Percentiles rank a stretch among this genome's conserved stretches.
These are phyloP conservation scores for Neolentinus lepideus DNA, from an alignment of 1,284 basidiomycete species.

Conservation along the genomic window DNA sequence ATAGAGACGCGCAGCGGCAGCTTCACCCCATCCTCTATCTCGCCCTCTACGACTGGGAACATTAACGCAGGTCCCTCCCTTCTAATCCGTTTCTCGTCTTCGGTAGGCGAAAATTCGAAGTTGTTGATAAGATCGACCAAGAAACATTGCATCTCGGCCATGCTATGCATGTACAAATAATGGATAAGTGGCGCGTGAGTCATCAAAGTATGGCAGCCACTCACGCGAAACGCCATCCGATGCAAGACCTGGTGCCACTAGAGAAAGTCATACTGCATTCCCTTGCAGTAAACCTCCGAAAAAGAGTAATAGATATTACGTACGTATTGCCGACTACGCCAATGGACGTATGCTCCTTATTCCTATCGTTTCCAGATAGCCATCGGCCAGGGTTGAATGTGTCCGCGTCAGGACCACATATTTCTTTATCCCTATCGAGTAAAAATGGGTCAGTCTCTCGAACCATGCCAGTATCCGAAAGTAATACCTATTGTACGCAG, in stretches of 20 bases:
- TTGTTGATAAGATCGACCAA: conserved; percentile 43
- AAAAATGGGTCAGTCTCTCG: neutral
- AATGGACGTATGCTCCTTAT: neutral
- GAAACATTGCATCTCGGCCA: conserved; percentile 39
- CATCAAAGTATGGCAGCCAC: neutral
- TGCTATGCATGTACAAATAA: conserved; percentile 18
- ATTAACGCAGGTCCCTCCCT: conserved; percentile 45
- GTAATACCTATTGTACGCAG: conserved; percentile 27
- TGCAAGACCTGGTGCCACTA: neutral
- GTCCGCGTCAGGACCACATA: neutral
- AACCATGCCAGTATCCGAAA: neutral
- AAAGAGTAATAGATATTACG: conserved; percentile 20
- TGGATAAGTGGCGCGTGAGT: neutral
- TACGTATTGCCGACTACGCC: neutral
- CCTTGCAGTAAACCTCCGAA: conserved; percentile 37
- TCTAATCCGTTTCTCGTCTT: conserved; percentile 32
- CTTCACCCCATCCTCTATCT: conserved; percentile 40
- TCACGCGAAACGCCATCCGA: conserved; percentile 2
- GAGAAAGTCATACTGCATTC: neutral
- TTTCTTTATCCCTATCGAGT: neutral
- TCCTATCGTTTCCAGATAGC: neutral
- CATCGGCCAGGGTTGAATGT: neutral
- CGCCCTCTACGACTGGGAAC: conserved; percentile 48
- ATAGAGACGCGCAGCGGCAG: conserved; percentile 40
- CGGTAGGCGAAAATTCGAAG: conserved; percentile 37